phyloP scores from a whole-genome alignment of 345 rosid species.

The Pseudoturritis turrita region DNA sequence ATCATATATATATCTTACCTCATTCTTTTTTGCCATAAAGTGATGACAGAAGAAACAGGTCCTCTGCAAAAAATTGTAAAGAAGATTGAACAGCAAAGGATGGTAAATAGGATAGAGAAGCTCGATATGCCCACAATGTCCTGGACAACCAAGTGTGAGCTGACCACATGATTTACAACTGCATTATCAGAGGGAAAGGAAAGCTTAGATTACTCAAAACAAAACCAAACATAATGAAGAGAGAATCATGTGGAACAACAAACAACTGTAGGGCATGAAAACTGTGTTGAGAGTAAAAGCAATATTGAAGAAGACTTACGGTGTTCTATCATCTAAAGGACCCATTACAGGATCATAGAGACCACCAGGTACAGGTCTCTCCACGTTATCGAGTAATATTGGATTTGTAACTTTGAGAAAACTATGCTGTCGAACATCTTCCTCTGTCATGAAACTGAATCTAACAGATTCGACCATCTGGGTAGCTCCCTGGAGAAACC shows the following conservation, averaged over 20 bases:
- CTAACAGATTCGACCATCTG: slow-evolving; percentile 41
- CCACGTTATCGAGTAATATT: slow-evolving; percentile 37
- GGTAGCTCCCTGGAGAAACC: slow-evolving; percentile 41
- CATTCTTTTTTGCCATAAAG: slow-evolving; percentile 37
- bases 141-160: slow-evolving; percentile 56
- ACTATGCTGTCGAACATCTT: slow-evolving; percentile 54
- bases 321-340: slow-evolving; percentile 35
- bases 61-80: slow-evolving; percentile 52
- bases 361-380: slow-evolving; percentile 47
- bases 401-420: slow-evolving; percentile 42
- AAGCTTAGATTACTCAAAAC: background rate
- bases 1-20: slow-evolving; percentile 35
- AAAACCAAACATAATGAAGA: no score
- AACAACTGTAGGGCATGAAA: no score
- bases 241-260: no score
- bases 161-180: slow-evolving; percentile 82
- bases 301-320: slow-evolving; percentile 32
- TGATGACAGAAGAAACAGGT: slow-evolving; percentile 67
- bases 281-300: background rate
- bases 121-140: slow-evolving; percentile 91
- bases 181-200: slow-evolving; percentile 35
- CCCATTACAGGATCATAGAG: slow-evolving; percentile 56
- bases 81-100: slow-evolving; percentile 67
- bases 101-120: slow-evolving; percentile 69
- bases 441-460: slow-evolving; percentile 48